Evolutionary conservation across 768 basidiomycete species (phyloP), one percentile per base, ranked within the genome.

Genomic region (Exidia glandulosa): DNA sequence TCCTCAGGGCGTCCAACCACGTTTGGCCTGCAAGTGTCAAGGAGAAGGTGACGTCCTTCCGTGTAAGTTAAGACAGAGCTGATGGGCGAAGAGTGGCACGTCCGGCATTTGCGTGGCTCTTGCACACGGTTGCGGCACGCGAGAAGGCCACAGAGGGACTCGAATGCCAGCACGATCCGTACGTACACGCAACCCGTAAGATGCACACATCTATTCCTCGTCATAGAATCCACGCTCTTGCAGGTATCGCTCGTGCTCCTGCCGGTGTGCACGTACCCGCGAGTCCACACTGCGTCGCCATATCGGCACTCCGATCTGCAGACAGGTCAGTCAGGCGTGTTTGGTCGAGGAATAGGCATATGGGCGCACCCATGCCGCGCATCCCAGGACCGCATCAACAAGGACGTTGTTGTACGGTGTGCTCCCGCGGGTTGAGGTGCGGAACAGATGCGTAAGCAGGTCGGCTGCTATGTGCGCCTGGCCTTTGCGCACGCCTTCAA

Each of bases 381-480:
- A 16, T 14, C 70, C 68, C 59, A 75, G 73, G 12, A 80, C 32
- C 13, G 67, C 62, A 60, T 94, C 92, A 50, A 82, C 50, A 23
- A 88, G 63, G 60, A 74, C 68, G 67, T 81, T 85, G 62, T 82
- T 82, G 14, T 78, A 72, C 2, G 86, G 86, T 0, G 84, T 74
- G 31, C 80, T 72, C 0, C 87, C 90, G 25, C 84, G 77, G 0
- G 87, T 84, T 6, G 80, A 82, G 5, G 84, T 78, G 25, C 87
- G 77, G 69, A 94, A 87, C n/a, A 92, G 63, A 57, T 77, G 72
- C 2, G 85, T 83, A 32, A 86, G 79, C 31, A 90, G 71, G 65
- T 92, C 86, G 27, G 79, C 81, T 0, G 87, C 83, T 60, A 93
- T 91, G 62, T 93, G 88, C 58, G 80, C 83, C 3, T 88, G 73